Evolutionary conservation across 1,139 yeast genomes (phyloP), one percentile per base, ranked within the genome.

Genomic region (Candida anutae): DNA sequence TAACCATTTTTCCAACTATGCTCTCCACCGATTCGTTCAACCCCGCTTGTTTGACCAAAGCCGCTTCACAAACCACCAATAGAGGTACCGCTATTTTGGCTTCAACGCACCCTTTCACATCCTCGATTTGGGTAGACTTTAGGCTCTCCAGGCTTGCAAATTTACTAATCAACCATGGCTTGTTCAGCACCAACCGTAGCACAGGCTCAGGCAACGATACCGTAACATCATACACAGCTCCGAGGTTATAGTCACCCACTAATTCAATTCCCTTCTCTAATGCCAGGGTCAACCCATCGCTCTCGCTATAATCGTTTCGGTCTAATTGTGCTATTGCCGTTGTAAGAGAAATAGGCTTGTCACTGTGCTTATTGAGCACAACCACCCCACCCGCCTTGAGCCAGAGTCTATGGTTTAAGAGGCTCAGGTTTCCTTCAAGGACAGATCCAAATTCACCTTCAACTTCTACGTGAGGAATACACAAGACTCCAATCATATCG

Each of bases 401-500:
- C 74, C 75, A 69, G 1, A 58, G 51, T 29, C 77, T 46, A 35
- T 70, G 10, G 6, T 17, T 64, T 17, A 10, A 17, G n/a, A n/a
- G n/a, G n/a, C n/a, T n/a, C n/a, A n/a, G n/a, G n/a, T n/a, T n/a
- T n/a, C n/a, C n/a, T n/a, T n/a, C n/a, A n/a, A n/a, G n/a, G n/a
- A n/a, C n/a, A n/a, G n/a, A n/a, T n/a, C n/a, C n/a, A n/a, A n/a
- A n/a, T n/a, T n/a, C n/a, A n/a, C n/a, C n/a, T n/a, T n/a, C n/a
- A n/a, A n/a, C n/a, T n/a, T n/a, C n/a, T n/a, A n/a, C n/a, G n/a
- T n/a, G n/a, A n/a, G n/a, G n/a, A n/a, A n/a, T n/a, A n/a, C n/a
- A n/a, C n/a, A 24, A 24, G 8, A 70, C 62, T 28, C 77, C 45
- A 4, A 77, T 31, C 26, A 72, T 66, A 35, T 78, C 85, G 3